Conservation (phyloP, 2,329 filamentous ascomycete species). For the Penicillium polonicum region DNA sequence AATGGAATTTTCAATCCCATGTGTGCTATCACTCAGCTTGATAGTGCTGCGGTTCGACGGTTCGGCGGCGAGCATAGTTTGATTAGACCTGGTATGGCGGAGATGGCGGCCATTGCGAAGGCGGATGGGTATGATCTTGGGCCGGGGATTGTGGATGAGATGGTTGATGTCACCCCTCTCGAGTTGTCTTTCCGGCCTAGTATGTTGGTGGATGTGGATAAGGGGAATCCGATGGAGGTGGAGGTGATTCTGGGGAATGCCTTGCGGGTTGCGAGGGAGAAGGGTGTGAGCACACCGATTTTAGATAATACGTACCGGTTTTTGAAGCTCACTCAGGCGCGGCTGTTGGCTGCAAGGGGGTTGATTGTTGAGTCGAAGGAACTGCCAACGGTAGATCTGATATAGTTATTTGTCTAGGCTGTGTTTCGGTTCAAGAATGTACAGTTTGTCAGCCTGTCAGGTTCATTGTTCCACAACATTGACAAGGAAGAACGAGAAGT, state of each 20-base stretch:
- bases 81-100: constrained; percentile 53
- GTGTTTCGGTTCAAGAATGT: not conserved
- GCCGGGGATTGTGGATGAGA: constrained; percentile 9
- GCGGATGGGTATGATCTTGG: constrained; percentile 17
- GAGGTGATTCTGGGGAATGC: constrained; percentile 19
- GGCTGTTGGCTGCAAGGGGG: constrained; percentile 12
- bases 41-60: constrained; percentile 53
- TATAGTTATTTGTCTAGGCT: not conserved
- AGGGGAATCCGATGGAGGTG: constrained; percentile 15
- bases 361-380: constrained; percentile 10
- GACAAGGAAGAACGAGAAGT: not conserved
- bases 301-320: constrained; percentile 16
- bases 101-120: constrained; percentile 25
- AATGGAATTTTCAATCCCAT: constrained; percentile 56
- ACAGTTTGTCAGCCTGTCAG: not conserved
- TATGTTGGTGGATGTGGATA: constrained; percentile 18
- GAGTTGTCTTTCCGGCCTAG: constrained; percentile 15
- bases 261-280: constrained; percentile 10
- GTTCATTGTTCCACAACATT: not conserved
- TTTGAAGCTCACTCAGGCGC: constrained; percentile 12
- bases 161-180: constrained; percentile 10
- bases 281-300: constrained; percentile 12
- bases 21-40: constrained; percentile 52
- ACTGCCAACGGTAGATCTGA: constrained; percentile 6
- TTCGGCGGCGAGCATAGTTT: constrained; percentile 37